Evolutionary conservation across 257 asterid species (phyloP), one percentile per base, ranked within the genome.

Genomic region (Oldenlandia corymbosa): DNA sequence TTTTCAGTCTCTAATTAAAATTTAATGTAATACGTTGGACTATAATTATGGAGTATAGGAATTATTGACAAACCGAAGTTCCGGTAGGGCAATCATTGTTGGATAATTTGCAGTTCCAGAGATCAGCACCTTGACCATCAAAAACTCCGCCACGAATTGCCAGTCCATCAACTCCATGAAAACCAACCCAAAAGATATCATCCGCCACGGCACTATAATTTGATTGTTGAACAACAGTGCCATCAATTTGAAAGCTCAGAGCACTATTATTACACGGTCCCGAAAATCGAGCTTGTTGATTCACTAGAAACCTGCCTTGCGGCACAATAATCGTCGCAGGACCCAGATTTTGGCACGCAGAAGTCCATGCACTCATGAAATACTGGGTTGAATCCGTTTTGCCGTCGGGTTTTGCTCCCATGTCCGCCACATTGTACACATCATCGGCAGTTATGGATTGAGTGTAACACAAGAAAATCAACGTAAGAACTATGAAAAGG

Each of bases 351-450:
- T 66, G 78, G 74, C 94, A 85, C 23, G 85, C 86, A 9, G 67
- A 66, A 31, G 67, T 51, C 92, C 92, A 85, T 48, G 89, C 89
- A 31, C 20, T 75, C 20, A 20, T 5, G 28, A n/a, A n/a, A n/a
- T n/a, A n/a, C n/a, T n/a, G n/a, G 1, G 85, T 66, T 27, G 90
- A 83, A 65, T 85, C 90, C 0, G 69, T 64, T 34, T 46, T 51
- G 17, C 80, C 86, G 49, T 81, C 76, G 2, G 84, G 72, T n/a
- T 73, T 81, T 18, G 94, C 94, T n/a, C 94, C 94, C 0, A 78
- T 65, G 0, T 53, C 66, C 27, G 64, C 14, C 26, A 84, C 77
- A 49, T 82, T 76, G 60, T 69, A 72, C 5, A 63, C 60, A 62
- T 55, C 60, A 51, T 10, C 5, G 30, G 51, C 23, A 56, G 83